Evolutionary conservation across 768 basidiomycete genomes (phyloP).

Genomic region (Mycena alexandri): DNA sequence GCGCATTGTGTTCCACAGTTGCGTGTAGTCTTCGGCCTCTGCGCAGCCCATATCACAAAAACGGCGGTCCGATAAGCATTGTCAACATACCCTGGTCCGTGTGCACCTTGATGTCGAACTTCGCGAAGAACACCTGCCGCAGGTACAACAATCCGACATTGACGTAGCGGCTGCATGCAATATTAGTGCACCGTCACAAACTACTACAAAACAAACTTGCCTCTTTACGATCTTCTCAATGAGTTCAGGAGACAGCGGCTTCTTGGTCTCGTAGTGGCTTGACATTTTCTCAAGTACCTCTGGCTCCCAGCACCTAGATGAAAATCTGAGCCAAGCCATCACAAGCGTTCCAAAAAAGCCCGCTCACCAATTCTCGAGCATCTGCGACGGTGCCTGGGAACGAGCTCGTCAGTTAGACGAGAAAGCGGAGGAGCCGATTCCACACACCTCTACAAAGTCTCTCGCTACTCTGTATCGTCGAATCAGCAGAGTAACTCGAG

Average conservation of each 20-base stretch:
- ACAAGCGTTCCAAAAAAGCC: background rate
- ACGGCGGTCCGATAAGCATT: background rate
- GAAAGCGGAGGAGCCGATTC: background rate
- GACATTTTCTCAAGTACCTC: conserved; percentile 83
- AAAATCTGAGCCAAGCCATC: background rate
- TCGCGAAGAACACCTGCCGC: conserved; percentile 87
- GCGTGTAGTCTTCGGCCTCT: conserved; percentile 80
- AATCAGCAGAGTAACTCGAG: background rate
- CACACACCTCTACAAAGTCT: conserved; percentile 81
- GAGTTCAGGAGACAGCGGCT: conserved; percentile 76
- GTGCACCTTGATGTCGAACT: conserved; percentile 82
- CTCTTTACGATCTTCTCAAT: conserved; percentile 87
- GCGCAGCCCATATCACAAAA: conserved; percentile 1
- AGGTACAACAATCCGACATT: conserved; percentile 87
- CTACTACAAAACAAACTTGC: conserved; percentile 49
- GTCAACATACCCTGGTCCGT: conserved; percentile 67
- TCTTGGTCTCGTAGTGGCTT: conserved; percentile 81
- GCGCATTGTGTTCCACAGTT: conserved; percentile 81
- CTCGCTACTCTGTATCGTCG: conserved; percentile 67
- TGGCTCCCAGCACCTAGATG: conserved; percentile 81
- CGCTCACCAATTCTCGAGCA: conserved; percentile 89
- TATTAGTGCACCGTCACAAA: too few relatives aligned
- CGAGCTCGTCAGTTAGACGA: background rate
- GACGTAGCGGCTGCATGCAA: conserved; percentile 69
- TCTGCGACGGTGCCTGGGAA: conserved; percentile 76